phyloP scores from a whole-genome alignment of 495 filamentous ascomycete genomes.

The Podospora pseudoanserina region DNA sequence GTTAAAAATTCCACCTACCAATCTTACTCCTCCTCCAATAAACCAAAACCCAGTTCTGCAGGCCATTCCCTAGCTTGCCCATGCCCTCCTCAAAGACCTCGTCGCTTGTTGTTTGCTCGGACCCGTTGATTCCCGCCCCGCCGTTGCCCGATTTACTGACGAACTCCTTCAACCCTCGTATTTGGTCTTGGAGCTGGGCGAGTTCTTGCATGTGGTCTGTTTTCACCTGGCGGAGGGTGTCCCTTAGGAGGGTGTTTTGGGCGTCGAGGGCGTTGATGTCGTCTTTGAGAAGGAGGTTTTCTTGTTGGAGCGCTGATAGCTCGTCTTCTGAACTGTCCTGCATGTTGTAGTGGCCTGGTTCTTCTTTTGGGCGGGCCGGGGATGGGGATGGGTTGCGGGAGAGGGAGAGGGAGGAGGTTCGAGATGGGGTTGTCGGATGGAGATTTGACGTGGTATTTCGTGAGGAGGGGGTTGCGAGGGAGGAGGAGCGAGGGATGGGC shows the following conservation, averaged over 20 bases:
- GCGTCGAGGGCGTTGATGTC: not conserved
- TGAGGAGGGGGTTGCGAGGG: not conserved
- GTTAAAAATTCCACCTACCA: constrained; percentile 33
- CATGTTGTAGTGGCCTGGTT: not conserved
- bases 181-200: constrained; percentile 41
- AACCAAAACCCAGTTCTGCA: constrained; percentile 58
- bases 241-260: constrained; percentile 36
- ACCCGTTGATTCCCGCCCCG: constrained; percentile 18
- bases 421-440: constrained; percentile 34
- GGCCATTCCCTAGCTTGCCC: constrained; percentile 48
- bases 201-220: constrained; percentile 33
- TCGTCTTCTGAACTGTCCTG: not conserved
- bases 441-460: constrained; percentile 16
- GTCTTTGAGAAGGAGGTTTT: constrained; percentile 28
- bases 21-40: constrained; percentile 52
- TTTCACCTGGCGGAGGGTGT: constrained; percentile 36
- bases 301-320: constrained; percentile 22
- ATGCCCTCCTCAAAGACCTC: constrained; percentile 50
- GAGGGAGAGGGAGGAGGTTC: constrained; percentile 36
- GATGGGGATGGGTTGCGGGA: constrained; percentile 35
- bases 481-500: constrained; percentile 17
- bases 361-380: constrained; percentile 23
- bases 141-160: constrained; percentile 48
- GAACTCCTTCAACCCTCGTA: constrained; percentile 53
- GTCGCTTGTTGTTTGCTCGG: constrained; percentile 45